A percentile compares a stretch with the other conserved stretches of the same genome.
phyloP scores from a whole-genome alignment of 2,329 filamentous ascomycete genomes.

The Ophiostoma sp. region DNA sequence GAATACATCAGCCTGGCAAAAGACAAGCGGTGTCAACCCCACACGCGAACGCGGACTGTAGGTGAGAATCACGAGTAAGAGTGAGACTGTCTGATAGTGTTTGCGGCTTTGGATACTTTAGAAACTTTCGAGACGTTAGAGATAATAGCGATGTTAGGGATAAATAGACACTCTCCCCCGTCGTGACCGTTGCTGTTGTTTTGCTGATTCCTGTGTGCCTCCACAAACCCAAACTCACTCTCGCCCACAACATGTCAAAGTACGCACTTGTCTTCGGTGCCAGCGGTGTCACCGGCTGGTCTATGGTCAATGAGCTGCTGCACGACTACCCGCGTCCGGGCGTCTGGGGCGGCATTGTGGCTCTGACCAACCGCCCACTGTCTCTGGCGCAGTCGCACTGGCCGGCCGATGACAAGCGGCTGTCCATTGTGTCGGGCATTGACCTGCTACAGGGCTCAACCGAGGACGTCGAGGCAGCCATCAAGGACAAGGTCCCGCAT shows the following conservation, averaged over 20 bases:
- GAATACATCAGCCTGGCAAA: too few relatives aligned
- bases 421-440: conserved; percentile 35
- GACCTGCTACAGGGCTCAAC: conserved; percentile 33
- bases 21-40: too few relatives aligned
- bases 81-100: too few relatives aligned
- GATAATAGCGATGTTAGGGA: too few relatives aligned
- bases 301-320: conserved; percentile 44
- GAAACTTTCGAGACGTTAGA: too few relatives aligned
- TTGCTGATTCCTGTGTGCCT: not conserved
- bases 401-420: conserved; percentile 31
- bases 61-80: too few relatives aligned
- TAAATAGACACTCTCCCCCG: too few relatives aligned
- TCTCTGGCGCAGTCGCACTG: conserved; percentile 30
- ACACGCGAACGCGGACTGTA: too few relatives aligned
- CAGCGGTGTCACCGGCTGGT: conserved; percentile 46
- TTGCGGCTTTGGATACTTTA: too few relatives aligned
- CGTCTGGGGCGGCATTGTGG: conserved; percentile 41
- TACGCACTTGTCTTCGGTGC: conserved; percentile 27
- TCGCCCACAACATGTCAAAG: not conserved
- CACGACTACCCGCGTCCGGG: conserved; percentile 42
- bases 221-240: not conserved
- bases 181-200: too few relatives aligned
- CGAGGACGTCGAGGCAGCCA: conserved; percentile 33
- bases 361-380: conserved; percentile 43
- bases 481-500: conserved; percentile 37